Conservation (phyloP, 106 monocot species). For the Dendrobium nobile region DNA sequence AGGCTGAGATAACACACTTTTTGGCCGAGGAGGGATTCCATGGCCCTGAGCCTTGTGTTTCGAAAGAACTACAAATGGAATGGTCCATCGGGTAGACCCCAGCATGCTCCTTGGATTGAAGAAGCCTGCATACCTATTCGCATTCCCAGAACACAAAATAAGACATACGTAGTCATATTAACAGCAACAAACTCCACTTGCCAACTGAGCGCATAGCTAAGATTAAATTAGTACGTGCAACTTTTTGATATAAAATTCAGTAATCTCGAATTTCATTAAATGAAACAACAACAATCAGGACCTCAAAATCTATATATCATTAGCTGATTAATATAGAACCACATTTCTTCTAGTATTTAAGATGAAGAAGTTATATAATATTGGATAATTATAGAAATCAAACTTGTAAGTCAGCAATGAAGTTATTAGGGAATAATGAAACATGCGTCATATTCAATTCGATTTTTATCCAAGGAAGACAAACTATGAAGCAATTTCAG, state of each 20-base stretch:
- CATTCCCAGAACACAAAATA: constrained; percentile 1
- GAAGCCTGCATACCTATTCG: constrained; percentile 62
- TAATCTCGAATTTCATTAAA: background rate
- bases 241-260: background rate
- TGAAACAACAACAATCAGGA: background rate
- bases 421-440: background rate
- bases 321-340: background rate
- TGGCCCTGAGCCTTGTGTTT: constrained; percentile 45
- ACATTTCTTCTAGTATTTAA: background rate
- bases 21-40: constrained; percentile 67
- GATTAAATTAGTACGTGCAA: background rate
- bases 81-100: constrained; percentile 67
- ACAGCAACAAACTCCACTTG: background rate
- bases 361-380: background rate
- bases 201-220: background rate
- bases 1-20: constrained; percentile 15
- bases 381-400: background rate
- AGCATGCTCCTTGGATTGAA: constrained; percentile 64
- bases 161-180: background rate
- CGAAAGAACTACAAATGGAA: constrained; percentile 76
- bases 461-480: background rate
- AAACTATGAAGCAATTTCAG: background rate
- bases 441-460: background rate
- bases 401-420: background rate
- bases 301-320: background rate